Percentiles rank a stretch among this genome's conserved stretches.
Evolutionary conservation across 2,329 filamentous ascomycete genomes (phyloP).

Genomic region (Venturia aucupariae): DNA sequence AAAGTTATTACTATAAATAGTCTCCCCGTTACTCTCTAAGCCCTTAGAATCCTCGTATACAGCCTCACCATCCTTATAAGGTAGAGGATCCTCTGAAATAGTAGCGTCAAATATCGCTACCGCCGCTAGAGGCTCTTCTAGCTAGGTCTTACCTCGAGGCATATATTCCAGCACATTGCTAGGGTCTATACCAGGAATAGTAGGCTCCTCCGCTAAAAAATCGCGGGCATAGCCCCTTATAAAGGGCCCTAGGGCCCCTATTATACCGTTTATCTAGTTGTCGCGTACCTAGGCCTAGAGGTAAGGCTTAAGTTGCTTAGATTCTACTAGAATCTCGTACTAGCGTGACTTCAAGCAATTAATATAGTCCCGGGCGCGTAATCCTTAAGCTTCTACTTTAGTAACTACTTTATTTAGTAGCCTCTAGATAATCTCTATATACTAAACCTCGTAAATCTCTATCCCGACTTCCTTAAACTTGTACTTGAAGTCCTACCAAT

Average conservation of each 20-base stretch:
- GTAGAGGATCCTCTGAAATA: neutral
- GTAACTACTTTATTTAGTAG: neutral
- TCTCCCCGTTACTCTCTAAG: neutral
- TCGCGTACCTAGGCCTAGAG: neutral
- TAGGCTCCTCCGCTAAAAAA: neutral
- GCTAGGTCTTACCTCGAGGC: neutral
- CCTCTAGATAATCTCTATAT: neutral
- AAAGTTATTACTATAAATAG: neutral
- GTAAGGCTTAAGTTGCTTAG: neutral
- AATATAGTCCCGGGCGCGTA: neutral
- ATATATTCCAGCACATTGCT: neutral
- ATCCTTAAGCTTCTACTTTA: neutral
- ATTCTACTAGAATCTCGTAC: neutral
- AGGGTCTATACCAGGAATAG: neutral
- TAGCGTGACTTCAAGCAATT: neutral
- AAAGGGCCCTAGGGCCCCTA: neutral
- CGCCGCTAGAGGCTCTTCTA: neutral
- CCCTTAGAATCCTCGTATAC: neutral
- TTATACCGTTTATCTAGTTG: neutral
- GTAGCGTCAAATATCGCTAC: neutral
- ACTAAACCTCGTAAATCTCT: neutral
- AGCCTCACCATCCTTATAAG: neutral
- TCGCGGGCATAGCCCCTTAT: neutral
- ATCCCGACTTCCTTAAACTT: neutral
- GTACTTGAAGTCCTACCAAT: neutral